Percentiles rank a stretch among this genome's conserved stretches.
phyloP scores from a whole-genome alignment of 108 stramenopile species.

The Pelagomonas calceolata region DNA sequence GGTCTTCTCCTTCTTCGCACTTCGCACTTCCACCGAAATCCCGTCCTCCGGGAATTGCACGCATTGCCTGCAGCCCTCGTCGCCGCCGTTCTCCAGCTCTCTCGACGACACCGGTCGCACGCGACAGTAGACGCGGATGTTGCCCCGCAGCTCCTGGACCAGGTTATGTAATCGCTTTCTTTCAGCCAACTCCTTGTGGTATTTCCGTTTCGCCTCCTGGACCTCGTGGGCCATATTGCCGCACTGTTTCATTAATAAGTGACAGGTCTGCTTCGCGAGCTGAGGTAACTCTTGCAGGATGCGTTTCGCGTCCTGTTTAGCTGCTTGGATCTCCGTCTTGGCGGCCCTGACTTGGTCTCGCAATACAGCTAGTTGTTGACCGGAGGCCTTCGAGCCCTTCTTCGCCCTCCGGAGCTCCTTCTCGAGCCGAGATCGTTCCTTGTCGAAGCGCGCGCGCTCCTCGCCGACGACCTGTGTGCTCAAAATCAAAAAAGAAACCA shows the following conservation, averaged over 20 bases:
- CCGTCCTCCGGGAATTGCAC: constrained; percentile 15
- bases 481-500: too few relatives aligned
- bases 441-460: neutral
- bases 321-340: constrained; percentile 4
- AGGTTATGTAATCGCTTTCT: constrained; percentile 23
- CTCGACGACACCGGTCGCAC: constrained; percentile 28
- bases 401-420: neutral
- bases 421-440: neutral
- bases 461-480: constrained; percentile 3
- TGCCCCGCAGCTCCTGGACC: constrained; percentile 42
- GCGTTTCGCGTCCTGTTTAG: neutral
- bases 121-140: constrained; percentile 48
- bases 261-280: neutral
- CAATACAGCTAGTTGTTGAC: neutral
- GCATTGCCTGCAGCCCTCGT: constrained; percentile 5
- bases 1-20: constrained; percentile 20
- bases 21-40: neutral
- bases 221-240: neutral
- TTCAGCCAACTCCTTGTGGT: constrained; percentile 14
- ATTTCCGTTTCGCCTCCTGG: neutral
- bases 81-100: constrained; percentile 8
- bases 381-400: constrained; percentile 1
- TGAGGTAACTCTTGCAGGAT: neutral
- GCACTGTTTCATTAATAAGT: neutral
- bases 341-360: neutral